Evolutionary conservation across 768 basidiomycete genomes (phyloP).

Genomic region (Tricholoma bakamatsutake): DNA sequence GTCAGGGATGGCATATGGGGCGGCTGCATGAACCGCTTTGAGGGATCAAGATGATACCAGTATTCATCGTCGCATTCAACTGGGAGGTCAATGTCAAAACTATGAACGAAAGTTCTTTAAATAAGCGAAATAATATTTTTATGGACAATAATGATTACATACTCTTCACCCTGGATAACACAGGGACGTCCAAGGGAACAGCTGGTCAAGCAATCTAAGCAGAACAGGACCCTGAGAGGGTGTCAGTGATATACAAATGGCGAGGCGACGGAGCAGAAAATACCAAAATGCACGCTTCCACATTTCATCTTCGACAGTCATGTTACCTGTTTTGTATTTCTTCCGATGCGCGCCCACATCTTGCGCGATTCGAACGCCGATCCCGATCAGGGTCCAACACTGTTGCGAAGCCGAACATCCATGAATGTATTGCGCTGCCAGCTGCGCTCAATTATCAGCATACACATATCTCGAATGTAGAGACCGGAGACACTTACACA

Average conservation of each 20-base stretch:
- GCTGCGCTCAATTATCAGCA: conserved; percentile 24
- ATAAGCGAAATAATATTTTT: not conserved
- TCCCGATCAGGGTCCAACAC: conserved; percentile 64
- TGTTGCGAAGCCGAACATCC: conserved; percentile 56
- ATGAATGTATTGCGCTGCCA: conserved; percentile 48
- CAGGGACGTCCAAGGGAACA: conserved; percentile 64
- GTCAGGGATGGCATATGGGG: conserved; percentile 50
- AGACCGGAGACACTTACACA: conserved; percentile 29
- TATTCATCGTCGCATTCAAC: conserved; percentile 69
- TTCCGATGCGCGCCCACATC: conserved; percentile 71
- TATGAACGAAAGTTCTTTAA: conserved; percentile 54
- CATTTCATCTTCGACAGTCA: conserved; percentile 58
- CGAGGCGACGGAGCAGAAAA: conserved; percentile 10
- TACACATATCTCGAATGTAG: not conserved
- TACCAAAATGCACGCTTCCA: conserved; percentile 72
- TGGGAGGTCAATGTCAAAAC: conserved; percentile 69
- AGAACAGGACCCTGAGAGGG: conserved; percentile 44
- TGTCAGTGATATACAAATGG: not conserved
- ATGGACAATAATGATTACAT: conserved; percentile 18
- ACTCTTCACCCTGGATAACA: conserved; percentile 79
- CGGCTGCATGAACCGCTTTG: conserved; percentile 65
- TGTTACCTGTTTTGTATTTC: conserved; percentile 24
- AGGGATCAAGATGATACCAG: conserved; percentile 58
- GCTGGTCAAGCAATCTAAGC: conserved; percentile 46
- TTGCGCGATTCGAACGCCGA: conserved; percentile 68